phyloP scores from a whole-genome alignment of 2,329 filamentous ascomycete species.

The Rhinocladiella similis region DNA sequence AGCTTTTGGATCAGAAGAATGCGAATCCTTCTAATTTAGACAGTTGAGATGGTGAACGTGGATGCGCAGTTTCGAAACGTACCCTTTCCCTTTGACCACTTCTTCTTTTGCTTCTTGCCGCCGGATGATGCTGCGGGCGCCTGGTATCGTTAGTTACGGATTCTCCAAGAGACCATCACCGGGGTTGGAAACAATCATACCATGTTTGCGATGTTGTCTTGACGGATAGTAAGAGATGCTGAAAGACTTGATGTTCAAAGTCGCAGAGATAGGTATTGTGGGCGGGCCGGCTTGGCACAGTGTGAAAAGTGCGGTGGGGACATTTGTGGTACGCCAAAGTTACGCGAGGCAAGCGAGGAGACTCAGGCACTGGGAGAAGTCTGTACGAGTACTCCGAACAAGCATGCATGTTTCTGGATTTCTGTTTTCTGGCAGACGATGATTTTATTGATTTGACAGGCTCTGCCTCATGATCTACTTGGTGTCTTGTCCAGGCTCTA shows the following conservation, averaged over 20 bases:
- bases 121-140: conserved; percentile 49
- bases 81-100: conserved; percentile 60
- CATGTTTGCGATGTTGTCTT: conserved; percentile 22
- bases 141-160: conserved; percentile 30
- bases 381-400: too few species aligned
- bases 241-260: conserved; percentile 10
- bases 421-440: neutral
- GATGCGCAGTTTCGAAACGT: conserved; percentile 31
- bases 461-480: neutral
- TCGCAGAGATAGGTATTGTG: conserved; percentile 4
- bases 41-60: neutral
- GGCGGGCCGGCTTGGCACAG: conserved; percentile 3
- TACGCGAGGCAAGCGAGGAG: too few species aligned
- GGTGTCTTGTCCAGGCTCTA: neutral
- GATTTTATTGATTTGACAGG: neutral
- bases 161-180: neutral
- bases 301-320: too few species aligned
- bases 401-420: too few species aligned
- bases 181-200: conserved; percentile 7
- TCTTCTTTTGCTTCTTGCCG: conserved; percentile 57
- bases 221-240: conserved; percentile 9
- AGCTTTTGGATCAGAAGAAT: neutral
- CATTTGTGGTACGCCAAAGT: too few species aligned
- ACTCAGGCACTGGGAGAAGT: too few species aligned
- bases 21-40: neutral